Evolutionary conservation across 371 early-diverging fungal genomes (phyloP).

Genomic region (Mucor mucedo): DNA sequence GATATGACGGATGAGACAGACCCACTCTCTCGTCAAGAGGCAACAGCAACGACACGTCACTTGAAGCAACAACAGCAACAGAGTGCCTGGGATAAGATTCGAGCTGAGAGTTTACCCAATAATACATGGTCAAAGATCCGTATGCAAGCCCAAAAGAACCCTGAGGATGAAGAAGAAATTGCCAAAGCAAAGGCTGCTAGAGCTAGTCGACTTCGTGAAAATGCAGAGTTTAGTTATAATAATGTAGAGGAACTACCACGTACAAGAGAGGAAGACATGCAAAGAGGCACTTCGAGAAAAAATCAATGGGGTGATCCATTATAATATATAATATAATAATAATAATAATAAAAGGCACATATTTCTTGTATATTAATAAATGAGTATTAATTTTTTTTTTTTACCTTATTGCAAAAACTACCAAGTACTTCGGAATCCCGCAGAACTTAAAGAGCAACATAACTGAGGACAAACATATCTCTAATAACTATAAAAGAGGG

Average conservation of each 20-base stretch:
- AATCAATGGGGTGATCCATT: conserved; percentile 52
- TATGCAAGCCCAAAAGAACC: conserved; percentile 40
- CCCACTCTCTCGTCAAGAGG: conserved; percentile 13
- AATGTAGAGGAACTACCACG: conserved; percentile 41
- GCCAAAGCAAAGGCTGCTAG: conserved; percentile 32
- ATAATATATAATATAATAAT: conserved; percentile 11
- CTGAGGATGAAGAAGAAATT: conserved; percentile 17
- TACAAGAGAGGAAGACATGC: conserved; percentile 47
- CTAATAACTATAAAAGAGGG: too few relatives aligned
- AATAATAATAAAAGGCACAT: too few relatives aligned
- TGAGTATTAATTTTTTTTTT: too few relatives aligned
- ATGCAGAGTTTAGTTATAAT: conserved; percentile 23
- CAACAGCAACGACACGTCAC: conserved; percentile 1
- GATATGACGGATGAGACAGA: conserved; percentile 19
- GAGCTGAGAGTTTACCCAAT: conserved; percentile 46
- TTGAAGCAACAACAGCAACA: conserved; percentile 16
- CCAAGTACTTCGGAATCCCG: too few relatives aligned
- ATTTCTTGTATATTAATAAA: too few relatives aligned
- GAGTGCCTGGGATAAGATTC: conserved; percentile 52
- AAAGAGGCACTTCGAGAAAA: conserved; percentile 25
- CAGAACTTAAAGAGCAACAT: too few relatives aligned
- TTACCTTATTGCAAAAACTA: too few relatives aligned
- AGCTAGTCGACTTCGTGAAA: conserved; percentile 27
- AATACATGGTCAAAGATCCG: conserved; percentile 48
- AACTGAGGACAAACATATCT: too few relatives aligned